Evolutionary conservation across 192 early-diverging fungal genomes (phyloP).

Genomic region (Anaeromyces robustus): DNA sequence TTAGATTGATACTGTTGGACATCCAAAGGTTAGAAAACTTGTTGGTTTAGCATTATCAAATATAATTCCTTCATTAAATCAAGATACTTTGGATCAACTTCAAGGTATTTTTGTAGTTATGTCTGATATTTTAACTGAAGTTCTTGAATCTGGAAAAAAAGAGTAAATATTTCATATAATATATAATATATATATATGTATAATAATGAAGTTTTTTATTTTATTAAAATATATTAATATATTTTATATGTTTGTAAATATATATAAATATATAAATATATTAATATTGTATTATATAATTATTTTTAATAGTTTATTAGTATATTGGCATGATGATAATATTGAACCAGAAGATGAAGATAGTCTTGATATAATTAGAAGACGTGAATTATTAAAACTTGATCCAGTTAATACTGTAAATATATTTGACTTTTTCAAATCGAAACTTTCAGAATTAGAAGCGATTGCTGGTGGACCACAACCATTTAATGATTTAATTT

Average conservation of each 20-base stretch:
- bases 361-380: background rate
- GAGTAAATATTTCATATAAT: background rate
- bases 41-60: slow-evolving; percentile 41
- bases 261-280: too few species aligned
- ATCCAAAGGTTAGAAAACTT: slow-evolving; percentile 49
- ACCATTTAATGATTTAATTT: background rate
- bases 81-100: slow-evolving; percentile 24
- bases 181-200: too few species aligned
- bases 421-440: background rate
- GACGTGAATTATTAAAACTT: background rate
- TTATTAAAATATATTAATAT: too few species aligned
- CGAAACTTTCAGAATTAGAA: background rate
- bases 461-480: background rate
- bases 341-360: background rate
- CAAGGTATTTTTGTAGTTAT: slow-evolving; percentile 35
- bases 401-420: background rate
- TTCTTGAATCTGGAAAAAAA: slow-evolving; percentile 8
- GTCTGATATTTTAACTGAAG: slow-evolving; percentile 43
- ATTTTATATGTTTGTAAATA: too few species aligned
- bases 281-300: too few species aligned
- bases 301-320: background rate
- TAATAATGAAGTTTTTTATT: too few species aligned
- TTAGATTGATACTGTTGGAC: slow-evolving; percentile 64
- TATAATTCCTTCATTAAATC: slow-evolving; percentile 29
- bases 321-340: background rate